Evolutionary conservation across 805 yeast genomes (phyloP).

Genomic region (Helenozyma baotianmanensis): DNA sequence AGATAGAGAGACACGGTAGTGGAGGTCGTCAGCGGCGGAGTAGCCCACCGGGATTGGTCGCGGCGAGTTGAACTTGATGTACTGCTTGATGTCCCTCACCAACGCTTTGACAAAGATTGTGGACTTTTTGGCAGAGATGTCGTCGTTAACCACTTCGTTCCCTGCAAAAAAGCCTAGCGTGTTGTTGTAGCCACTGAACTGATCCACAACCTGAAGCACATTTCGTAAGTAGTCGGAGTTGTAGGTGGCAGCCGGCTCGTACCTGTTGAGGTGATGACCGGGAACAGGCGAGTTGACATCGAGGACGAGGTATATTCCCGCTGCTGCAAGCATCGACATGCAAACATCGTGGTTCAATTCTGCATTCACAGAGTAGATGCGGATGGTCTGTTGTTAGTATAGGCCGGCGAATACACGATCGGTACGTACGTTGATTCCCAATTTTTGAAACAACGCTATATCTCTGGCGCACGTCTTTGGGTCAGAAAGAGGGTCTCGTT

Average conservation of each 20-base stretch:
- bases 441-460: slow-evolving; percentile 69
- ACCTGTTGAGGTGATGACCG: slow-evolving; percentile 77
- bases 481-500: slow-evolving; percentile 73
- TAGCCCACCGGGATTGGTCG: slow-evolving; percentile 86
- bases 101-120: slow-evolving; percentile 77
- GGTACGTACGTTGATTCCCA: slow-evolving; percentile 63
- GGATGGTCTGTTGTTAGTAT: slow-evolving; percentile 48
- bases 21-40: slow-evolving; percentile 92
- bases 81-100: slow-evolving; percentile 74
- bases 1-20: slow-evolving; percentile 71
- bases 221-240: slow-evolving; percentile 66
- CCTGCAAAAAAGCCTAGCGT: slow-evolving; percentile 92
- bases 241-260: slow-evolving; percentile 92
- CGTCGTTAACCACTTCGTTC: slow-evolving; percentile 84
- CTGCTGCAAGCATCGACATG: slow-evolving; percentile 85
- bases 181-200: slow-evolving; percentile 79
- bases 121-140: slow-evolving; percentile 58
- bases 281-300: slow-evolving; percentile 87
- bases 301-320: slow-evolving; percentile 86
- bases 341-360: slow-evolving; percentile 79
- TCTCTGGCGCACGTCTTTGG: slow-evolving; percentile 74
- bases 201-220: slow-evolving; percentile 72
- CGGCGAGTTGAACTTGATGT: slow-evolving; percentile 52
- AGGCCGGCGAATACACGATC: neutral
- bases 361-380: slow-evolving; percentile 86